Conservation (phyloP, 164 flowering plant species). For the Piper betle region DNA sequence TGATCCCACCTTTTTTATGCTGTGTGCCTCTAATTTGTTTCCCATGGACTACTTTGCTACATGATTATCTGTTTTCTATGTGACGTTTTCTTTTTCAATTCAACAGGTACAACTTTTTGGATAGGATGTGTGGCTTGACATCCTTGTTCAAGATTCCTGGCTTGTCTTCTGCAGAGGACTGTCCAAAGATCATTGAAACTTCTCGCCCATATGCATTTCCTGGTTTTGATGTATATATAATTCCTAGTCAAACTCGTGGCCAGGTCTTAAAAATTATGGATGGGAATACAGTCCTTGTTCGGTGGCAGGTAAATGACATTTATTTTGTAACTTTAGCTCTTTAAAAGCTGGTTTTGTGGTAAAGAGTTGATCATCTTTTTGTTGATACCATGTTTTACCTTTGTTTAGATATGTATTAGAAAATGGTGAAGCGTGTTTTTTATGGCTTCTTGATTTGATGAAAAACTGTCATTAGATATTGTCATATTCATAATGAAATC, state of each 20-base stretch:
- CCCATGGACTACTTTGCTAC: too few species aligned
- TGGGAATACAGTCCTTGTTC: slow-evolving; percentile 55
- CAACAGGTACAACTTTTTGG: slow-evolving; percentile 70
- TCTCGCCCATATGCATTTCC: slow-evolving; percentile 43
- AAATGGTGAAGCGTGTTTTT: too few species aligned
- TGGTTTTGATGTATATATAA: slow-evolving; percentile 58
- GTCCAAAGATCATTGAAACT: slow-evolving; percentile 47
- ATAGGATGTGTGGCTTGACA: slow-evolving; percentile 68
- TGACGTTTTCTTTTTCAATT: slow-evolving; percentile 4
- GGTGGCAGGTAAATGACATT: slow-evolving; percentile 72
- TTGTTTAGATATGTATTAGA: too few species aligned
- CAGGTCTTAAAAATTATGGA: slow-evolving; percentile 51
- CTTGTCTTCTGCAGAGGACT: slow-evolving; percentile 24
- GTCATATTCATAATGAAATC: too few species aligned
- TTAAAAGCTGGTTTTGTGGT: background rate
- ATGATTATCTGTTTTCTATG: background rate
- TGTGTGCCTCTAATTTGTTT: too few species aligned
- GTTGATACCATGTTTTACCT: background rate
- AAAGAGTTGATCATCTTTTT: background rate
- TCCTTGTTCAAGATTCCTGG: slow-evolving; percentile 43
- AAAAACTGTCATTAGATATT: too few species aligned
- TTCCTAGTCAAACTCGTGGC: slow-evolving; percentile 72
- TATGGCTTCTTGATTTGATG: too few species aligned
- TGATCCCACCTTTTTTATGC: too few species aligned
- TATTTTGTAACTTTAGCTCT: background rate